Base-by-base conservation (phyloP, 2,329 filamentous ascomycete genomes). In the Talaromyces sp. region DNA sequence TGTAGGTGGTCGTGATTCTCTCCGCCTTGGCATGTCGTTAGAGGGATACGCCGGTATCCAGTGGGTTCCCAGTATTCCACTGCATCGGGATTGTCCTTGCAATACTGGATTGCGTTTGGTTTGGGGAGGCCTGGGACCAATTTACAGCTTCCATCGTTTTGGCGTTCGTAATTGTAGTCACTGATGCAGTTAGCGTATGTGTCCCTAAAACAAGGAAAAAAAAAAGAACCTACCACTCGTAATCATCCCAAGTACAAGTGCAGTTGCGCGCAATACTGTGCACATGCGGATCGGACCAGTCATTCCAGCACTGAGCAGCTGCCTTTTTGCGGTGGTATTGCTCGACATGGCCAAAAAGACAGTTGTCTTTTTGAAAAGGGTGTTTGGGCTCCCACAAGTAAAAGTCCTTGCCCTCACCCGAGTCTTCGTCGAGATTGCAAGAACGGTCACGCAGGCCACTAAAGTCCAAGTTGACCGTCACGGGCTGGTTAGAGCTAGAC, bases 131-230 rank as follows among this genome's bases (percentile, higher is more conserved):
- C 93, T 0, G 83, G 75, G 1, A 98, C 91, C 13, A 96, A 84
- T 5, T 75, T 76, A 77, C 95, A 99, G 64, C 89, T 86, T 54
- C 89, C 89, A 70, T 93, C 89, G 29, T 79, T 82, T 73, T 90
- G 85, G 53, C 89, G 85, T 72, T 98, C 88, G 75, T 86, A 99
- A 76, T 99, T 99, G 82, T 91, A 99, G 72, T 96, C 93, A 77
- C 91, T 95, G 5, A 21, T 24, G 2, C 21, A 32, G 58, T 13
- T 19, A 49, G 50, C 49, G 9, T 13, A 7, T 27, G 8, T 60
- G 31, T 38, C 41, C 26, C 26, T 27, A 27, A 31, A 31, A 58
- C 51, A 43, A 19, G 43, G 24, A 13, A 52, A 58, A 26, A 9
- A 13, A 14, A 13, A 53, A 14, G 27, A 35, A 77, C 86, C 78